Evolutionary conservation across 495 filamentous ascomycete species (phyloP), one percentile per base, ranked within the genome.

Genomic region (Podospora conica): DNA sequence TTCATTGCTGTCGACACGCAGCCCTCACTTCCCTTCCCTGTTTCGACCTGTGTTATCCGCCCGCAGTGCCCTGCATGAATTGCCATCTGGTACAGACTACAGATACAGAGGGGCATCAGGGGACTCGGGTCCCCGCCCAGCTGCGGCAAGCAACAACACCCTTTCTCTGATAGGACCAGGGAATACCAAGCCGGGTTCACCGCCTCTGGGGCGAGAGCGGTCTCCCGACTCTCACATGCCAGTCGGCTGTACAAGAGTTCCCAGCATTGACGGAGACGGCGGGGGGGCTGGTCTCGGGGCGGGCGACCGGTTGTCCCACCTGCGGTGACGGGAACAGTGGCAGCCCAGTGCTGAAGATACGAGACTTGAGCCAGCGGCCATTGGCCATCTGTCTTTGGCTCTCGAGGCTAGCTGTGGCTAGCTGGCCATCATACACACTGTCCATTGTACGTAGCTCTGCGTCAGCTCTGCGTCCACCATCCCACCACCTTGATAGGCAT

Each of bases 181-280:
- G 11, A 55, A 31, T 21, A 62, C 56, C 55, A 64, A 65, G 40
- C 28, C 58, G 53, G 27, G 15, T 57, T 67, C 65, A 67, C 65
- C 65, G 65, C 65, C 55, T 67, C 59, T 28, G 65, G 48, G 48
- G 22, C 54, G 22, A 53, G 18, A 48, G 60, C 20, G 33, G 27
- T 20, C 18, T 23, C 54, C 11, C 10, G 54, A 27, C 18, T 67
- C 63, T 70, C 69, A 70, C 69, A 70, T 70, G 69, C 56, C 54
- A 70, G 40, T 27, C 53, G 22, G n/a, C 55, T 31, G 24, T 54
- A 10, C 33, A 20, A 62, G 28, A 20, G 15, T 48, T 48, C 40
- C 40, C 9, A 8, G 40, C 40, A 53, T 4, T 7, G 57, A 12
- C n/a, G 58, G 29, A 60, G 40, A n/a, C n/a, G n/a, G 60, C 33